These are phyloP conservation scores for Phaeotremella skinneri DNA, from an alignment of 768 basidiomycete species.

Conservation along the genomic window DNA sequence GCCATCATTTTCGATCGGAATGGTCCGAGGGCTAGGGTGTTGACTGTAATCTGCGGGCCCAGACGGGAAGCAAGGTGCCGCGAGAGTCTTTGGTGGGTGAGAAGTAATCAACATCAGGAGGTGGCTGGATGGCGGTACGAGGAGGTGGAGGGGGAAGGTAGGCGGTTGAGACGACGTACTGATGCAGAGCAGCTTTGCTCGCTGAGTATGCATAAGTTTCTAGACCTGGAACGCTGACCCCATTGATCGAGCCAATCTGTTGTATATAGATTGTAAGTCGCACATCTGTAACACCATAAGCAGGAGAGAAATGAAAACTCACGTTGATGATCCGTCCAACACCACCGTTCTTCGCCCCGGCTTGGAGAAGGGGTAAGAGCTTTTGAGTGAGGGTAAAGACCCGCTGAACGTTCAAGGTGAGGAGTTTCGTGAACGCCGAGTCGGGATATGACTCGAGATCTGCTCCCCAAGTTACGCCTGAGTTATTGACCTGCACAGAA, in stretches of 20 bases:
- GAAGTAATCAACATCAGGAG: not conserved
- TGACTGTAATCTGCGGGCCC: slow-evolving; percentile 63
- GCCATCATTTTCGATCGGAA: slow-evolving; percentile 59
- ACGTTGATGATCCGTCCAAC: slow-evolving; percentile 60
- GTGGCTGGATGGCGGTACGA: not conserved
- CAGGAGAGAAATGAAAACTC: slow-evolving; percentile 22
- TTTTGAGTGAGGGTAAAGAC: slow-evolving; percentile 67
- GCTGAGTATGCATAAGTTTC: slow-evolving; percentile 68
- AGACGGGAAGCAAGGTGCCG: slow-evolving; percentile 61
- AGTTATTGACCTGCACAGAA: slow-evolving; percentile 59
- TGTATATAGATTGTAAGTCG: not conserved
- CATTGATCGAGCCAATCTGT: slow-evolving; percentile 67
- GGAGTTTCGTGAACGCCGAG: slow-evolving; percentile 61
- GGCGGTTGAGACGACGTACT: slow-evolving; percentile 26
- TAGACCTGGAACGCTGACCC: slow-evolving; percentile 57
- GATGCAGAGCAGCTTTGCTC: slow-evolving; percentile 57
- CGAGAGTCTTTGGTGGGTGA: slow-evolving; percentile 56
- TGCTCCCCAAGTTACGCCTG: slow-evolving; percentile 55
- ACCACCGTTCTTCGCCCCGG: slow-evolving; percentile 54
- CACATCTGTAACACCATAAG: not conserved
- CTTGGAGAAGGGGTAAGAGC: slow-evolving; percentile 60
- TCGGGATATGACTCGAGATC: slow-evolving; percentile 55
- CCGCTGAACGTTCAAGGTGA: slow-evolving; percentile 64
- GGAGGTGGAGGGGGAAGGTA: not conserved
- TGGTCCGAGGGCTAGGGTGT: slow-evolving; percentile 63